phyloP scores from a whole-genome alignment of 2,329 filamentous ascomycete species.

The Fusarium pseudocircinatum region DNA sequence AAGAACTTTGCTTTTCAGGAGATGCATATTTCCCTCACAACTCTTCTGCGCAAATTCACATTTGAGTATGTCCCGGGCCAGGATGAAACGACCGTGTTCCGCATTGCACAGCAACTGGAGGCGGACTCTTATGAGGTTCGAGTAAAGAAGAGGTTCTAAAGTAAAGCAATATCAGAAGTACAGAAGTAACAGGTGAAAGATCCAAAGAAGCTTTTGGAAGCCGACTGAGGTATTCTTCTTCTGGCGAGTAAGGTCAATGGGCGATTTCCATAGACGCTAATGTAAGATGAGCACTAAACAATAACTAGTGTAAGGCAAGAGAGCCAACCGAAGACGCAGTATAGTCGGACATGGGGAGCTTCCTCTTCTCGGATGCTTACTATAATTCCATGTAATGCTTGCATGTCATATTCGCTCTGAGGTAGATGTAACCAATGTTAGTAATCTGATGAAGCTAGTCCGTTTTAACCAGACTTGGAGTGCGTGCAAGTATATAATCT shows the following conservation, averaged over 20 bases:
- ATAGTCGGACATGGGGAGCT: neutral
- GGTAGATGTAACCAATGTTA: neutral
- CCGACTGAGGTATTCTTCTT: neutral
- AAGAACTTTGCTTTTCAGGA: constrained; percentile 1
- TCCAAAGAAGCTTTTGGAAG: neutral
- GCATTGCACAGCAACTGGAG: neutral
- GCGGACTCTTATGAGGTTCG: neutral
- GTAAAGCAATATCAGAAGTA: no score
- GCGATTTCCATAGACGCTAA: neutral
- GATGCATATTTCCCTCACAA: constrained; percentile 1
- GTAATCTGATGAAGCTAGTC: neutral
- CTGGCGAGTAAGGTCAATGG: rapidly evolving
- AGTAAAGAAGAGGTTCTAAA: neutral
- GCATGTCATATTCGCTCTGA: neutral
- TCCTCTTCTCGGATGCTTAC: neutral
- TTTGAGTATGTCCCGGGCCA: neutral
- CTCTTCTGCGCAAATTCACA: neutral
- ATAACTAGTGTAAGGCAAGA: neutral
- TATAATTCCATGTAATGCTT: neutral
- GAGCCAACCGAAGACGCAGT: neutral
- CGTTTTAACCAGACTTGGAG: neutral
- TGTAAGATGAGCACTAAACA: neutral
- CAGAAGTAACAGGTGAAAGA: neutral
- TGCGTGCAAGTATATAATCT: neutral
- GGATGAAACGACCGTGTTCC: constrained; percentile 1